Evolutionary conservation across 306 rosid species (phyloP), one percentile per base, ranked within the genome.

Genomic region (Biancaea sappan): DNA sequence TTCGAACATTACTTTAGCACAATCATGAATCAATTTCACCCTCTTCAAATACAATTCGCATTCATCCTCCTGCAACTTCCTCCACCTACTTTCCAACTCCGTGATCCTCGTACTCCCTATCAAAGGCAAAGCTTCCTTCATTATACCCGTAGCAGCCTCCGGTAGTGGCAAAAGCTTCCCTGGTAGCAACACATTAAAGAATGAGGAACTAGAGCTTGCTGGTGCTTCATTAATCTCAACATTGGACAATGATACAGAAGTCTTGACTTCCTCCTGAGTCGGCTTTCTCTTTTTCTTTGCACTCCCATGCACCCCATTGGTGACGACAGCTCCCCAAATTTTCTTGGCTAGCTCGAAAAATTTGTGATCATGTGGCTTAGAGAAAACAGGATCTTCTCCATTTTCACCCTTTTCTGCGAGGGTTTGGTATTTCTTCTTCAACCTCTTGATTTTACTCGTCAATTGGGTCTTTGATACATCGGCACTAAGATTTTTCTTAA

Each of bases 21-120:
- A 80, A 19, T 85, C 87, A 13, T 48, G 76, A 58, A 69, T 35
- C 73, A 83, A 76, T 0, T 73, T 81, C n/a, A 59, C 28, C 75
- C 52, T 83, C 77, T 70, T 76, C 80, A 54, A 38, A 38, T 43
- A 73, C 68, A 83, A 72, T 66, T 80, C 81, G 61, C 66, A 34
- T 56, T 83, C 83, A 4, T 22, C 69, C 6, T 56, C 66, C 56
- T 77, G 74, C 75, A 85, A 24, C 21, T 61, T 43, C 75, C 40
- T 76, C 89, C 92, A 83, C 64, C 40, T 85, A 6, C 41, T 73
- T 44, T 88, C 84, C 66, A 85, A 28, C 53, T 81, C 86, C 58
- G 26, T 70, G 5, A 73, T 74, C 77, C 73, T 76, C 0, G 56
- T 53, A 40, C 48, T 80, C 46, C 77, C 86, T 53, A 88, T 54